Evolutionary conservation across 164 flowering plant species (phyloP).

Genomic region (Aristolochia fimbriata): DNA sequence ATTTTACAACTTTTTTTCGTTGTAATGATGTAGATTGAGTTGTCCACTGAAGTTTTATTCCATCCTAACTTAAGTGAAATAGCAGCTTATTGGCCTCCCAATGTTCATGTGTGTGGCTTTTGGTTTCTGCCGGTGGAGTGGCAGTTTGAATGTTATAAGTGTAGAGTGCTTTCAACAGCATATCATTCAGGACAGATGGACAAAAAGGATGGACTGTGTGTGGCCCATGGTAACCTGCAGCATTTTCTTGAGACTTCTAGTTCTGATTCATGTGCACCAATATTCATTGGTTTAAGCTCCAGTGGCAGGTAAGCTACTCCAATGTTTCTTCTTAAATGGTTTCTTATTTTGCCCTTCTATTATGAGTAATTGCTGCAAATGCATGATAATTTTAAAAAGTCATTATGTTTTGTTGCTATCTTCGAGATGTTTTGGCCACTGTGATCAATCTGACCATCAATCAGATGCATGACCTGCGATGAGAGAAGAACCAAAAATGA

Average conservation of each 20-base stretch:
- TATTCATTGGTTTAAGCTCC: conserved; percentile 75
- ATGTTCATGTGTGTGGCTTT: conserved; percentile 70
- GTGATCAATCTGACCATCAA: no score
- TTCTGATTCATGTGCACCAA: conserved; percentile 24
- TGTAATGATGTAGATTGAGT: no score
- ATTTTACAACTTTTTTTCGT: neutral
- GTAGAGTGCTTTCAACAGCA: conserved; percentile 33
- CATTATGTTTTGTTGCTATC: no score
- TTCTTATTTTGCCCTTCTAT: no score
- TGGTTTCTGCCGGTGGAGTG: conserved; percentile 79
- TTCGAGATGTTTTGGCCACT: no score
- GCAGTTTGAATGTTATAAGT: conserved; percentile 70
- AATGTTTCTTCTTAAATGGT: no score
- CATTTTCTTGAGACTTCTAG: conserved; percentile 28
- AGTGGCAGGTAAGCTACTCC: conserved; percentile 51
- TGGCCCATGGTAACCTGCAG: conserved; percentile 39
- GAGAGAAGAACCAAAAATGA: no score
- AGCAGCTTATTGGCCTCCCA: conserved; percentile 90
- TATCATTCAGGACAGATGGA: conserved; percentile 13
- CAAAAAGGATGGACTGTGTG: conserved; percentile 29
- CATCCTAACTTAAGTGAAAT: conserved; percentile 3
- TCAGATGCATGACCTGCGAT: no score
- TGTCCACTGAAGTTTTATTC: neutral
- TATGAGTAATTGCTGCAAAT: no score
- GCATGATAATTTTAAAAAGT: no score